phyloP scores from a whole-genome alignment of 768 basidiomycete species.

The Kwoniella botswanensis region DNA sequence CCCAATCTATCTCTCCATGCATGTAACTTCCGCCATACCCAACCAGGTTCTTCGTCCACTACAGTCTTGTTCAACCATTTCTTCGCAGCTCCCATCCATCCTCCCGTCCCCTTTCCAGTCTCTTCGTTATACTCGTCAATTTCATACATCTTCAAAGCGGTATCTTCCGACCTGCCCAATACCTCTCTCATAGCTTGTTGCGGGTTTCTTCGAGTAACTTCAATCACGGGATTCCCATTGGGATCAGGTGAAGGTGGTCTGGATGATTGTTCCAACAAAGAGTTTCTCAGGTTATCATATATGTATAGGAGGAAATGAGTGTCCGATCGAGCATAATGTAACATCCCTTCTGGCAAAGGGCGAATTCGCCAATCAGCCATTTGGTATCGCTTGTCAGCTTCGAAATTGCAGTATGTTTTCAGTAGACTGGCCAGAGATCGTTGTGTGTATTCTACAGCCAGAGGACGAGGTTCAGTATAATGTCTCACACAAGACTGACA shows the following conservation, averaged over 20 bases:
- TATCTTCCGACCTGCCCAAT: conserved; percentile 74
- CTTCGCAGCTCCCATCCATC: conserved; percentile 76
- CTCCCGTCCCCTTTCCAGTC: conserved; percentile 69
- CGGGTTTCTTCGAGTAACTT: conserved; percentile 61
- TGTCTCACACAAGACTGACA: no score
- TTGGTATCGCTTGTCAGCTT: conserved; percentile 93
- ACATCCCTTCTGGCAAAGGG: conserved; percentile 86
- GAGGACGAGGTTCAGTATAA: no score
- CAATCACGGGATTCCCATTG: conserved; percentile 44
- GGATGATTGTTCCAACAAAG: conserved; percentile 65
- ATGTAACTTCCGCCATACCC: conserved; percentile 75
- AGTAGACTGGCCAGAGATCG: conserved; percentile 84
- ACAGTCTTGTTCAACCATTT: conserved; percentile 75
- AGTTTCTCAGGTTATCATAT: conserved; percentile 87
- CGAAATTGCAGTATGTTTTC: conserved; percentile 85
- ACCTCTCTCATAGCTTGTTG: conserved; percentile 67
- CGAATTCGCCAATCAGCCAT: conserved; percentile 96
- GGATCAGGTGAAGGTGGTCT: conserved; percentile 39
- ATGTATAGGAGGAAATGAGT: conserved; percentile 93
- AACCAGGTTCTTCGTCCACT: conserved; percentile 62
- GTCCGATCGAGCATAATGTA: conserved; percentile 90
- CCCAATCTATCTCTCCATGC: conserved; percentile 81
- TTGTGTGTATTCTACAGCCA: conserved; percentile 71
- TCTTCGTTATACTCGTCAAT: conserved; percentile 72
- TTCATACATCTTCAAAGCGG: conserved; percentile 73